Base-by-base conservation (phyloP, 2,329 filamentous ascomycete genomes). In the Neonectria coccinea region DNA sequence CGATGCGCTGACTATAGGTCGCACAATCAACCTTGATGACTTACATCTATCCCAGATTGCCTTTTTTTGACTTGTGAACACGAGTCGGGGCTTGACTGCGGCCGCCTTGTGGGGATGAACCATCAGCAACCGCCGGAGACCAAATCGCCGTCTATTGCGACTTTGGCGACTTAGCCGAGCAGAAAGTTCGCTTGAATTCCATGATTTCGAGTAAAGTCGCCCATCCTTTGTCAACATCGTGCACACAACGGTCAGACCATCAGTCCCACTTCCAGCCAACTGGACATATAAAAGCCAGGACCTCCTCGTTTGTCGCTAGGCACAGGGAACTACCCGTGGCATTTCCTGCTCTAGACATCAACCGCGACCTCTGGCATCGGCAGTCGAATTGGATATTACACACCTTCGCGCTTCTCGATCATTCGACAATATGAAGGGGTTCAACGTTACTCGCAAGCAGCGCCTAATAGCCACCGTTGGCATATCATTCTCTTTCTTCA, bases 401-500 rank as follows among this genome's bases (percentile, higher is more conserved):
- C 51, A 27, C n/a, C 8, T 25, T 16, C 18, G 11, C 16, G 9
- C 16, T n/a, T 18, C 20, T 27, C 41, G 14, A 42, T 16, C 47
- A 33, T 18, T 22, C 12, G 12, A 6, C 18, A 58, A 10, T 18
- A 76, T 74, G 74, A 33, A 41, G 31, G 45, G 31, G 7, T 62
- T 73, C 56, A 71, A 64, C 36, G 39, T 77, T 42, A 73, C 68
- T 18, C 72, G 68, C 36, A 86, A 83, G 73, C 80, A 83, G 59
- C 83, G 82, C 64, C 76, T 88, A 5, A 77, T 79, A 42, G 76
- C 77, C 5, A 83, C 83, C 0, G 86, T 88, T 52, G 76, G 65
- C 61, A 84, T 88, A 44, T 85, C 84, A 0, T 80, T 82, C 42
- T 72, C 75, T 0, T 88, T 87, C 66, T 88, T 88, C 62, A 59